Base-by-base conservation (phyloP, 108 stramenopile genomes). In the Bacterosira constricta region DNA sequence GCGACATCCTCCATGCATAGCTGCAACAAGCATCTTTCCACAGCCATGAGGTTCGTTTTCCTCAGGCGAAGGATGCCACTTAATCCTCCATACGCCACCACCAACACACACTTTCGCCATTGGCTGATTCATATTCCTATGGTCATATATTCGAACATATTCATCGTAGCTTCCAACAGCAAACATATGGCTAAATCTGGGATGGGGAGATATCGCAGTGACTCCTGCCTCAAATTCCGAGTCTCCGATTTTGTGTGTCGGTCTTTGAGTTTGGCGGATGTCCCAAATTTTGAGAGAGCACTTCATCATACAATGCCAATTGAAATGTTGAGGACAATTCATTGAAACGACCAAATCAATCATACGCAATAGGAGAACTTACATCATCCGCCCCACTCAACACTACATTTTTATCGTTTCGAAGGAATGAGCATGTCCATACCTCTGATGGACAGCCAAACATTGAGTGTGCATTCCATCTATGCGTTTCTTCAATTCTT, bases 1-100 rank as follows among this genome's bases (percentile, higher is more conserved):
- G 25, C 88, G 69, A 67, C 89, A 90, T 11, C 94, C 94, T 34
- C 90, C 94, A 66, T 95, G 94, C 94, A 95, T 95, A 49, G 90
- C 90, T 13, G 76, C 91, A 30, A 95, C 75, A 60, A 95, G 71
- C 35, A 95, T 53, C 25, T 61, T 65, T 42, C 70, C 51, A 29
- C 34, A 27, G 49, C 26, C 8, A 25, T 25, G 20, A 20, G 21
- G 47, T 62, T 66, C 31, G 41, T 36, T 67, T 10, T 63, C 54
- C 36, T 53, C 31, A 68, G 31, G 54, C 1, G 46, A 31, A 27
- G 94, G 94, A 81, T 95, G 91, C 94, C 94, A 95, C 55, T 92
- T 90, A 34, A 90, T 77, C 61, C 94, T 82, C 94, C 94, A 95
- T 9, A 92, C 81, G 5, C 94, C 94, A 29, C 94, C 94, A 58